Percentiles rank a stretch among this genome's conserved stretches.
These are phyloP conservation scores for Dioscorea cayenensis DNA, from an alignment of 116 monocot genomes.

Conservation along the genomic window DNA sequence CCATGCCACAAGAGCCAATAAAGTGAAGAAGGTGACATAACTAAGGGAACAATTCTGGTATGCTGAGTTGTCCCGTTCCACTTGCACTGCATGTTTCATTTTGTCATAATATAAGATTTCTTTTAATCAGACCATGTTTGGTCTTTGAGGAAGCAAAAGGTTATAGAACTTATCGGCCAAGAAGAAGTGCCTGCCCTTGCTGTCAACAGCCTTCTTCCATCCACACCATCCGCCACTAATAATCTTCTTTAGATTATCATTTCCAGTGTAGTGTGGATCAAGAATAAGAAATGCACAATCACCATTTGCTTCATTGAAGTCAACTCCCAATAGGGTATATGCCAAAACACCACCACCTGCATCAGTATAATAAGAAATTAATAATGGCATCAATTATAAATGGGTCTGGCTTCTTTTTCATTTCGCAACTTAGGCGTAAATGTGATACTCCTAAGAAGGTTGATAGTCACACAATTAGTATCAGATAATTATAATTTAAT, in stretches of 20 bases:
- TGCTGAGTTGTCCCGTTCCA: not conserved
- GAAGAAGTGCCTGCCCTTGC: constrained; percentile 84
- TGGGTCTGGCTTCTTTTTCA: too few species aligned
- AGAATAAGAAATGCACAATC: constrained; percentile 97
- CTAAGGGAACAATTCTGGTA: too few species aligned
- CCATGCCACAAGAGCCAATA: too few species aligned
- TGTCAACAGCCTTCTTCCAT: constrained; percentile 92
- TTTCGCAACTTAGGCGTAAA: too few species aligned
- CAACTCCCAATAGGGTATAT: constrained; percentile 88
- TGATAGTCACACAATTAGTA: too few species aligned
- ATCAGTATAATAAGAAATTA: not conserved
- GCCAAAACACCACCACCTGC: constrained; percentile 95
- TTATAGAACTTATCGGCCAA: constrained; percentile 94
- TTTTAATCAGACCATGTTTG: constrained; percentile 66
- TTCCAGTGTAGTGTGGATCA: constrained; percentile 92
- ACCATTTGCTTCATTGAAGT: constrained; percentile 75
- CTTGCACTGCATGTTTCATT: not conserved
- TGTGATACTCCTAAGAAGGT: too few species aligned
- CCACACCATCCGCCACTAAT: constrained; percentile 87
- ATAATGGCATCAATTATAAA: too few species aligned
- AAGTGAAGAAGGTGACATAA: too few species aligned
- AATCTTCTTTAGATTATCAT: constrained; percentile 79
- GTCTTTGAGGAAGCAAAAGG: constrained; percentile 92
- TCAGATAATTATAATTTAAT: not conserved
- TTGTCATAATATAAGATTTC: not conserved